Evolutionary conservation across 495 filamentous ascomycete species (phyloP).

Genomic region (Penicillium waksmanii): DNA sequence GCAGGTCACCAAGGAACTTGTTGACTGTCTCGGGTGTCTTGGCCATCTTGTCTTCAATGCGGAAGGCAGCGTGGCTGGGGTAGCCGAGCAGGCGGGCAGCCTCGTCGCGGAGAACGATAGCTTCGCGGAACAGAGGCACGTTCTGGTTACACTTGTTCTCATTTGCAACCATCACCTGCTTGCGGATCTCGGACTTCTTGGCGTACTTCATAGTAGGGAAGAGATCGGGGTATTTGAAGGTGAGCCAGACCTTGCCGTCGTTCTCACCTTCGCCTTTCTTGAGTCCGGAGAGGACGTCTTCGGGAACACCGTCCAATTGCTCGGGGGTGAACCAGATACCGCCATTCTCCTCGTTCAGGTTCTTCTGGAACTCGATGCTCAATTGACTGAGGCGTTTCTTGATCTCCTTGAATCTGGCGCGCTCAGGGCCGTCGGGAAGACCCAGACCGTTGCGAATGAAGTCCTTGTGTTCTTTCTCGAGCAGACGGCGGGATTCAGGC

Average conservation of each 20-base stretch:
- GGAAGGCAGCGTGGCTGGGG: constrained; percentile 87
- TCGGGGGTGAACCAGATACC: constrained; percentile 67
- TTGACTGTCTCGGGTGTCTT: constrained; percentile 87
- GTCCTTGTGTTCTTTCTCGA: constrained; percentile 71
- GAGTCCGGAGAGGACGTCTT: constrained; percentile 63
- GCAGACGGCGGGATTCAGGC: constrained; percentile 62
- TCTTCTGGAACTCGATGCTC: constrained; percentile 69
- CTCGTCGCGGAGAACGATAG: constrained; percentile 88
- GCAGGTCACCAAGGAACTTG: constrained; percentile 81
- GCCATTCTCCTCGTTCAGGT: constrained; percentile 69
- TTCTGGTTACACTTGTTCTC: constrained; percentile 90
- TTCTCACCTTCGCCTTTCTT: constrained; percentile 75
- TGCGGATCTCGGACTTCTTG: constrained; percentile 59
- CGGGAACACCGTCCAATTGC: constrained; percentile 65
- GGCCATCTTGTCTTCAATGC: constrained; percentile 96
- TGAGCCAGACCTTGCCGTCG: constrained; percentile 64
- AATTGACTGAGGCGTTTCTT: constrained; percentile 70
- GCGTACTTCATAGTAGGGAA: constrained; percentile 69
- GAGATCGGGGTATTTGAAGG: constrained; percentile 72
- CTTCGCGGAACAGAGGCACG: constrained; percentile 81
- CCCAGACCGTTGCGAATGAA: constrained; percentile 67
- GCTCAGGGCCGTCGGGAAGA: constrained; percentile 61
- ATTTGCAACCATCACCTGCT: constrained; percentile 61
- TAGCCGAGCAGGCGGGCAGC: constrained; percentile 89
- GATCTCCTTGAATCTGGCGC: constrained; percentile 73